Percentiles rank a stretch among this genome's conserved stretches.
These are phyloP conservation scores for Neurospora sp. DNA, from an alignment of 495 filamentous ascomycete species.

Conservation along the genomic window DNA sequence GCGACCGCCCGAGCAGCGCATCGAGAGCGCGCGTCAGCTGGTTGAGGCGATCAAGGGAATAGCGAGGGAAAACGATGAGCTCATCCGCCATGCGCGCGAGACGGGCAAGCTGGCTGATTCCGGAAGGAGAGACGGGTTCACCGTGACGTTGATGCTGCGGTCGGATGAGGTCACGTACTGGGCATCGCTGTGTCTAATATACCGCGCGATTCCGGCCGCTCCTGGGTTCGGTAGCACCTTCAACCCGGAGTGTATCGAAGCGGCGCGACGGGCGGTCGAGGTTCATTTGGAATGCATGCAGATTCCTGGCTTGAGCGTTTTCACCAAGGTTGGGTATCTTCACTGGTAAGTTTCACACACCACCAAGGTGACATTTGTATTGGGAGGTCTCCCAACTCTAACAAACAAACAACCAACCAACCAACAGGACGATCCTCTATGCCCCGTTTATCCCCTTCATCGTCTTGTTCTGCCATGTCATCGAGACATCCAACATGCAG, in stretches of 20 bases:
- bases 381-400: not conserved
- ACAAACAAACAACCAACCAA: not conserved
- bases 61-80: conserved; percentile 5
- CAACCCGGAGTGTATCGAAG: conserved; percentile 48
- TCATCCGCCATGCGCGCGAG: conserved; percentile 5
- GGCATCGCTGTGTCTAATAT: conserved; percentile 46
- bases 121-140: conserved; percentile 11
- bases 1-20: conserved; percentile 35
- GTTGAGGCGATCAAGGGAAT: conserved; percentile 13
- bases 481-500: conserved; percentile 36
- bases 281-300: conserved; percentile 43
- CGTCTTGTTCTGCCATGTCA: conserved; percentile 59
- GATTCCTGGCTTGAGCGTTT: conserved; percentile 34
- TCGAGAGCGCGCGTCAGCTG: conserved; percentile 24
- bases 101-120: conserved; percentile 5
- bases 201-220: conserved; percentile 48
- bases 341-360: conserved; percentile 42
- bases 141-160: conserved; percentile 37
- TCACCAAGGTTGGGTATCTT: conserved; percentile 46
- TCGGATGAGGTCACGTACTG: conserved; percentile 47
- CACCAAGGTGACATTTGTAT: too few relatives aligned
- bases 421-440: conserved; percentile 49
- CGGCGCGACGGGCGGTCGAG: conserved; percentile 44
- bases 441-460: conserved; percentile 61
- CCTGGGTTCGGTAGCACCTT: conserved; percentile 37